phyloP scores from a whole-genome alignment of 2,329 filamentous ascomycete genomes.

The Claviceps maximensis region DNA sequence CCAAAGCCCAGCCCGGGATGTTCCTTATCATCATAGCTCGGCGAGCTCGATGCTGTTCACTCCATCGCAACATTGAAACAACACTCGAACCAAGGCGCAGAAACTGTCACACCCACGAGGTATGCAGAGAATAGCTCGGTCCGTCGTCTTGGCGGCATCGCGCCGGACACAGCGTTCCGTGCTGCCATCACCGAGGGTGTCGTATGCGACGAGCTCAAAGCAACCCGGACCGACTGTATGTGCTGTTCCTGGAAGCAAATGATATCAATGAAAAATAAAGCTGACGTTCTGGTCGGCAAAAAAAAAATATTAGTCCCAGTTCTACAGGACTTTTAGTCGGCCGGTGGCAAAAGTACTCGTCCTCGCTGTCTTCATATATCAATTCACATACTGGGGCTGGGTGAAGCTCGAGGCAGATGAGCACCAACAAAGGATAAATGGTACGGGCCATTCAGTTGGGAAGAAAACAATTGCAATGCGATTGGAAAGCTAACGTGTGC shows the following conservation, averaged over 20 bases:
- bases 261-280: background rate
- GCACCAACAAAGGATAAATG: conserved; percentile 42
- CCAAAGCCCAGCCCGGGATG: no score
- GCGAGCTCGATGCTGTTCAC: background rate
- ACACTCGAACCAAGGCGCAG: background rate
- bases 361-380: conserved; percentile 65
- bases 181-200: conserved; percentile 2
- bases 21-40: background rate
- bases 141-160: background rate
- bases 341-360: conserved; percentile 63
- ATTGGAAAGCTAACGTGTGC: background rate
- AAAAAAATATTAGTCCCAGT: conserved; percentile 35
- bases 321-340: conserved; percentile 63
- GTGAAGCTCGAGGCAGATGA: conserved; percentile 61
- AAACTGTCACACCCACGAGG: background rate
- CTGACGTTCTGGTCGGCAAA: background rate
- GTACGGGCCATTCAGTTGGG: conserved; percentile 22
- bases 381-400: conserved; percentile 65
- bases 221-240: conserved; percentile 15
- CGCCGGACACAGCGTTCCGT: background rate
- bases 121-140: background rate
- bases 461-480: no score
- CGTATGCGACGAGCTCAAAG: conserved; percentile 14
- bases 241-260: background rate
- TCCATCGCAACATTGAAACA: background rate